phyloP scores from a whole-genome alignment of 306 rosid species.

The Arachis stenosperma region DNA sequence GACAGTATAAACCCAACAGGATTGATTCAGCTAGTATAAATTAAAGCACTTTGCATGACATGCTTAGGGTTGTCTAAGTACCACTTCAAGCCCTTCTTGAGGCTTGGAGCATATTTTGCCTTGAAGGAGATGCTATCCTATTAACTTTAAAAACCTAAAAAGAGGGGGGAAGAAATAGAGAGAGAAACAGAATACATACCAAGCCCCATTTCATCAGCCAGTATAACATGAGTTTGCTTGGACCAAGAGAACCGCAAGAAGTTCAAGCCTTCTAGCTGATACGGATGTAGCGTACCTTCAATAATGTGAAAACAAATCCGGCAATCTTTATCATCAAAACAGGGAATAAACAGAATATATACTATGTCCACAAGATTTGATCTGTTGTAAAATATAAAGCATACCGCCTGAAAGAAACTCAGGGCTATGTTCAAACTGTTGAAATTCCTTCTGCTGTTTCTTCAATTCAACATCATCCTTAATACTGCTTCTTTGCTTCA shows the following conservation, averaged over 20 bases:
- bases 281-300: conserved; percentile 90
- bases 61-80: conserved; percentile 1
- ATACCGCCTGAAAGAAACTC: conserved; percentile 83
- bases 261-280: conserved; percentile 99
- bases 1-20: conserved; percentile 18
- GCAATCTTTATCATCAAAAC: conserved; percentile 32
- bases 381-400: conserved; percentile 11
- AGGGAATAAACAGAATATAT: conserved; percentile 19
- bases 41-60: conserved; percentile 16
- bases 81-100: conserved; percentile 11
- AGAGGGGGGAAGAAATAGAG: conserved; percentile 29
- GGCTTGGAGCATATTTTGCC: conserved; percentile 19
- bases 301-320: conserved; percentile 41
- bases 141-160: conserved; percentile 14
- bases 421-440: conserved; percentile 85
- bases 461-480: conserved; percentile 64
- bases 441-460: conserved; percentile 88
- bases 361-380: conserved; percentile 32
- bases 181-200: conserved; percentile 61
- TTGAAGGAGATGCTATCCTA: background rate
- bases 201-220: conserved; percentile 99
- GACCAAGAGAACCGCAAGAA: conserved; percentile 98
- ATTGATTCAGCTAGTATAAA: conserved; percentile 18
- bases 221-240: conserved; percentile 97
- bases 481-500: conserved; percentile 61